Conservation (phyloP, 1,284 basidiomycete species). For the Fomitopsis palustris region DNA sequence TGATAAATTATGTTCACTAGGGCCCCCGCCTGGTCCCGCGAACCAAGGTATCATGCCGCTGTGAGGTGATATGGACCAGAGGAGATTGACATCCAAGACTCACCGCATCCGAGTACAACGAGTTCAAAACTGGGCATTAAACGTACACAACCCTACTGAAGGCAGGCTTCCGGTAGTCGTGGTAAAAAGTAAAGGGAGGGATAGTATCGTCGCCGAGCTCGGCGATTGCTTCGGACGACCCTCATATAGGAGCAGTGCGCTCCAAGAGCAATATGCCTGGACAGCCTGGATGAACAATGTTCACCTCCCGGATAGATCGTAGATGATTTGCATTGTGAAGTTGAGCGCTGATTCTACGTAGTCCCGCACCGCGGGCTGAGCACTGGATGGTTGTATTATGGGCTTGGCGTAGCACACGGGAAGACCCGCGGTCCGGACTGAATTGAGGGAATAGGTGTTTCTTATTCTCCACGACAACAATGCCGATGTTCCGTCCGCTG, state of each 20-base stretch:
- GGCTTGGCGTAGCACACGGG: neutral
- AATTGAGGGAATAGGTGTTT: neutral
- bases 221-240: neutral
- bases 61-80: neutral
- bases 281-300: neutral
- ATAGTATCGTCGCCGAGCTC: neutral
- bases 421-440: neutral
- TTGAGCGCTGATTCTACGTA: too few relatives aligned
- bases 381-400: too few relatives aligned
- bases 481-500: neutral
- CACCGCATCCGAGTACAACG: conserved; percentile 66
- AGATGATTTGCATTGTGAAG: neutral
- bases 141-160: neutral
- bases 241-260: neutral
- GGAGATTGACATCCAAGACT: conserved; percentile 1
- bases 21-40: conserved; percentile 51
- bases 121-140: conserved; percentile 56
- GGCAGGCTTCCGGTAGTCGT: neutral
- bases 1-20: conserved; percentile 71
- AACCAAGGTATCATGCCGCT: neutral
- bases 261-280: neutral
- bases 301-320: neutral
- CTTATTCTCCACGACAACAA: neutral
- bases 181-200: neutral
- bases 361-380: too few relatives aligned